Evolutionary conservation across 305 asterid species (phyloP), one percentile per base, ranked within the genome.

Genomic region (Fraxinus angustifolia): DNA sequence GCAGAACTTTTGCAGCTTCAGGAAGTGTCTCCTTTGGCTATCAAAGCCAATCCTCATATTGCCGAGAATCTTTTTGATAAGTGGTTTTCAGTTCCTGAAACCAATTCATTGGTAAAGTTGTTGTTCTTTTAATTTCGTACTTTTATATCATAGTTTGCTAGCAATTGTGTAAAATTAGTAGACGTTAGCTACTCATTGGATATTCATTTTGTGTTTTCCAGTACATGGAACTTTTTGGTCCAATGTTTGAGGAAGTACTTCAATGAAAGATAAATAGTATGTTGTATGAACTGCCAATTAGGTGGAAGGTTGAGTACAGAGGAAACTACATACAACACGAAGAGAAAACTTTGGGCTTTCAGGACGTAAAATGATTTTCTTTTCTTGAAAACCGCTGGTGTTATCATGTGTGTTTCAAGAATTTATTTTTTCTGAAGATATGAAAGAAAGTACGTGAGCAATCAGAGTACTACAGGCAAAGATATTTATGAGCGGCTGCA

Each of bases 61-160:
- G 95, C 95, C 2, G 94, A 92, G 85, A 91, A 88, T 89, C 95
- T 94, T n/a, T 94, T 89, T 79, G 96, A 94, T 85, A 93, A 91
- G 87, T 93, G 98, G 98, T 94, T 94, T 34, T 92, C 97, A 77
- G 93, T 91, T 17, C 94, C 97, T 7, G 96, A 92, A 73, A 90
- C 97, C 82, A 80, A 87, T 79, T 79, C 91, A 3, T 79, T 92
- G 98, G 99, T 93, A 93, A 78, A 82, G 82, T 8, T 33, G 73
- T 50, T 35, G 33, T 81, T 73, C 30, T 33, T 8, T 38, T 77
- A 76, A 45, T 45, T 7, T 75, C 8, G 30, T 23, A 71, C 3
- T 62, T 36, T 62, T 53, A 79, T 53, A 42, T 72, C 42, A 71
- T 8, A 28, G 73, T 38, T 16, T 38, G 40, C 84, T 34, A 7